Conservation (phyloP, 108 stramenopile genomes). For the Asterionellopsis glacialis region DNA sequence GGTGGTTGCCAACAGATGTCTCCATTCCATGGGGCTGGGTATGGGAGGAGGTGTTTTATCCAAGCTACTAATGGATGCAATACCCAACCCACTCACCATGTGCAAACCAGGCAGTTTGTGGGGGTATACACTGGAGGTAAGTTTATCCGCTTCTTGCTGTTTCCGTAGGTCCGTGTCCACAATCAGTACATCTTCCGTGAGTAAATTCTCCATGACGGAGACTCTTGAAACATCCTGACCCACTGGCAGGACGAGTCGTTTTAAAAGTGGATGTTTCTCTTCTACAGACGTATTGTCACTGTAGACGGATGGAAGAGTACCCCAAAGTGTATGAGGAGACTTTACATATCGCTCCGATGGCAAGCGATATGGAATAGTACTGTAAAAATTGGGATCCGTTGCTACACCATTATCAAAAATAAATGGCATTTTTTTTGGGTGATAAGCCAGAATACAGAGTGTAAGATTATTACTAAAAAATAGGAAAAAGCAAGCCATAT, state of each 20-base stretch:
- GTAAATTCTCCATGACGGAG: slow-evolving; percentile 13
- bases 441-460: too few relatives aligned
- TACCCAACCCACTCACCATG: slow-evolving; percentile 67
- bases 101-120: slow-evolving; percentile 72
- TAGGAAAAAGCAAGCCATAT: too few relatives aligned
- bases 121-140: slow-evolving; percentile 59
- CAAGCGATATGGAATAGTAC: slow-evolving; percentile 59
- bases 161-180: slow-evolving; percentile 85
- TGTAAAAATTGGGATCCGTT: slow-evolving; percentile 68
- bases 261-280: slow-evolving; percentile 40
- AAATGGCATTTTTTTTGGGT: too few relatives aligned
- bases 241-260: slow-evolving; percentile 32
- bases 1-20: slow-evolving; percentile 57
- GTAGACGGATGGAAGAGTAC: slow-evolving; percentile 62
- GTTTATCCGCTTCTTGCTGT: slow-evolving; percentile 65
- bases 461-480: too few relatives aligned
- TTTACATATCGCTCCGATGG: slow-evolving; percentile 61
- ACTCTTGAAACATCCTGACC: slow-evolving; percentile 11
- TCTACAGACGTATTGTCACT: slow-evolving; percentile 19
- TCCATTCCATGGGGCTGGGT: slow-evolving; percentile 57
- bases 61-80: slow-evolving; percentile 27
- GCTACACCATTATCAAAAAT: too few relatives aligned
- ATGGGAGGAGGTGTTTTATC: slow-evolving; percentile 13
- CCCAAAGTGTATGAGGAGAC: slow-evolving; percentile 87
- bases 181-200: slow-evolving; percentile 50